Evolutionary conservation across 1,139 yeast species (phyloP).

Genomic region (Williopsis jadinii): DNA sequence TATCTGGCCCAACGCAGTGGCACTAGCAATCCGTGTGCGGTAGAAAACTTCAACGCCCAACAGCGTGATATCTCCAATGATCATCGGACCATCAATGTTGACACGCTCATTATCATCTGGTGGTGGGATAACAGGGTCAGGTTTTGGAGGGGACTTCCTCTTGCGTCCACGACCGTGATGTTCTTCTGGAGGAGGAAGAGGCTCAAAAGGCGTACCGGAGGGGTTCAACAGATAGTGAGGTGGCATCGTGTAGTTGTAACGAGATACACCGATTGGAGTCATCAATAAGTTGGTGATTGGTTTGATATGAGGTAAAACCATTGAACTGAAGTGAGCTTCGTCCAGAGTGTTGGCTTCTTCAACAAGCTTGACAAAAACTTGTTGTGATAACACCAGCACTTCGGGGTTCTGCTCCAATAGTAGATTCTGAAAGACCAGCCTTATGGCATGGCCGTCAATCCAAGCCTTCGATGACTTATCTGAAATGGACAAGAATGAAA

Average conservation of each 20-base stretch:
- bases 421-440: constrained; percentile 81
- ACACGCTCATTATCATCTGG: constrained; percentile 61
- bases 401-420: constrained; percentile 81
- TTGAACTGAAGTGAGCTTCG: constrained; percentile 36
- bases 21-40: constrained; percentile 69
- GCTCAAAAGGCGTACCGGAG: constrained; percentile 41
- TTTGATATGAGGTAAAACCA: constrained; percentile 46
- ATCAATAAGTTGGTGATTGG: constrained; percentile 66
- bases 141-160: constrained; percentile 12
- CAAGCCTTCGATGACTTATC: constrained; percentile 64
- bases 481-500: constrained; percentile 67
- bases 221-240: constrained; percentile 69
- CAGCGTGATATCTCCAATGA: constrained; percentile 83
- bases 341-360: constrained; percentile 36
- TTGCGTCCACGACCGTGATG: constrained; percentile 27
- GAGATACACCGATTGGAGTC: constrained; percentile 93
- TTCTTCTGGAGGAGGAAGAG: neutral
- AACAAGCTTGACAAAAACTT: constrained; percentile 55
- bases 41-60: constrained; percentile 72
- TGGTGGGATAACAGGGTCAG: constrained; percentile 33
- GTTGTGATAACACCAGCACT: constrained; percentile 57
- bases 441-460: constrained; percentile 66
- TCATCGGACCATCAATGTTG: constrained; percentile 90
- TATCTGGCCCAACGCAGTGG: constrained; percentile 69
- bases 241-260: constrained; percentile 84